These are phyloP conservation scores for Sporothrix pseudoabietina DNA, from an alignment of 2,329 filamentous ascomycete species.

Conservation along the genomic window DNA sequence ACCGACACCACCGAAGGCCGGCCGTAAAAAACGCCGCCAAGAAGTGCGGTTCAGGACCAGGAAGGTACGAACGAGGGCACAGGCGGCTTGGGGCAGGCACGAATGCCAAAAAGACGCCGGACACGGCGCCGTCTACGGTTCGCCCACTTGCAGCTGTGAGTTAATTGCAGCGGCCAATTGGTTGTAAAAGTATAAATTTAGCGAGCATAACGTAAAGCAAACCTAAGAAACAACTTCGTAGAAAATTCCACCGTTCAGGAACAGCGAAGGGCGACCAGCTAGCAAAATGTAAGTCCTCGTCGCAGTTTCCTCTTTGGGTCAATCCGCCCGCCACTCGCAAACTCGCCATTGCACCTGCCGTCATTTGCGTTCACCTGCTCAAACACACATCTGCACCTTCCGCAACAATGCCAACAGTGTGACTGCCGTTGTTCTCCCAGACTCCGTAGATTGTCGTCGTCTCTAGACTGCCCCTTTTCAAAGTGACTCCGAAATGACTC, in stretches of 20 bases:
- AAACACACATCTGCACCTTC: not conserved
- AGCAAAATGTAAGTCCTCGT: not conserved
- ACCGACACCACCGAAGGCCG: conserved; percentile 21
- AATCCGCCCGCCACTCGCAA: not conserved
- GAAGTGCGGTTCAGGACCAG: not conserved
- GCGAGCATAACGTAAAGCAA: conserved; percentile 12
- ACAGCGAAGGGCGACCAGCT: not conserved
- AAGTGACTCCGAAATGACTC: not conserved
- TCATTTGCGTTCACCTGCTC: not conserved
- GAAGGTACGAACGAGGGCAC: conserved; percentile 4
- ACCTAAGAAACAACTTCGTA: not conserved
- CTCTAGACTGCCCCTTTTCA: not conserved
- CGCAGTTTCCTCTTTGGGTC: conserved; percentile 25
- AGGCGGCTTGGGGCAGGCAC: not conserved
- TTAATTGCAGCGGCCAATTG: conserved; percentile 6
- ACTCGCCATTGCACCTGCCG: not conserved
- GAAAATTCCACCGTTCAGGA: not conserved
- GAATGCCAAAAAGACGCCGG: not conserved
- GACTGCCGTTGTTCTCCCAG: not conserved
- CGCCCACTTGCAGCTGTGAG: conserved; percentile 19
- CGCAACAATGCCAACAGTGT: not conserved
- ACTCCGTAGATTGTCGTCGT: not conserved
- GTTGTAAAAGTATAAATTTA: not conserved
- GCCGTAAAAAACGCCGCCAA: conserved; percentile 13
- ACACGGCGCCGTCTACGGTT: conserved; percentile 7